phyloP scores from a whole-genome alignment of 176 grass and related monocot genomes.

The Oryza rufipogon region DNA sequence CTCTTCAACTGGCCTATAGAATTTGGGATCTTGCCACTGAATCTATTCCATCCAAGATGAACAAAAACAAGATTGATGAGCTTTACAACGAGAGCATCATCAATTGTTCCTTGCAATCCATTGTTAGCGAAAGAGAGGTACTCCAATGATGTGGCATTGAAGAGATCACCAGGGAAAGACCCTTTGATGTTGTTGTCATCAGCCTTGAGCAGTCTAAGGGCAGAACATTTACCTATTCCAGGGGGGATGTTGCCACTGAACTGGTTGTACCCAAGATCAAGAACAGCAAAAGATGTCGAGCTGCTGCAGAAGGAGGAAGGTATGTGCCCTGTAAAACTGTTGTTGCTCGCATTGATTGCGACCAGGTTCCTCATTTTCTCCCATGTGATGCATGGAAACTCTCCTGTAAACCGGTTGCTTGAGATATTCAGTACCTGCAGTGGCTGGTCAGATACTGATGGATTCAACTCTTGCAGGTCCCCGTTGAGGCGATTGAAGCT shows the following conservation, averaged over 20 bases:
- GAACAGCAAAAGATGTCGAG: background rate
- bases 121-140: slow-evolving; percentile 23
- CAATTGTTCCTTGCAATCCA: background rate
- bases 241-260: background rate
- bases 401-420: slow-evolving; percentile 33
- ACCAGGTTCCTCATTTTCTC: background rate
- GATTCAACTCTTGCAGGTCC: too few relatives aligned
- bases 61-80: slow-evolving; percentile 17
- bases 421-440: too few relatives aligned
- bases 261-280: background rate
- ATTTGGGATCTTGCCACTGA: slow-evolving; percentile 5
- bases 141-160: background rate
- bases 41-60: slow-evolving; percentile 17
- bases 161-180: background rate
- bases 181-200: too few relatives aligned
- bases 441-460: too few relatives aligned
- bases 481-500: too few relatives aligned
- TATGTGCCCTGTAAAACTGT: slow-evolving; percentile 27
- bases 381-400: background rate
- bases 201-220: too few relatives aligned
- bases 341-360: slow-evolving; percentile 33
- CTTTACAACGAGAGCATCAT: background rate
- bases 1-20: slow-evolving; percentile 10
- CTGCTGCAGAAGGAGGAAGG: background rate
- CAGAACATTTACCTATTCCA: too few relatives aligned